Percentiles rank a stretch among this genome's conserved stretches.
phyloP scores from a whole-genome alignment of 345 rosid genomes.

The Rhodomyrtus tomentosa region DNA sequence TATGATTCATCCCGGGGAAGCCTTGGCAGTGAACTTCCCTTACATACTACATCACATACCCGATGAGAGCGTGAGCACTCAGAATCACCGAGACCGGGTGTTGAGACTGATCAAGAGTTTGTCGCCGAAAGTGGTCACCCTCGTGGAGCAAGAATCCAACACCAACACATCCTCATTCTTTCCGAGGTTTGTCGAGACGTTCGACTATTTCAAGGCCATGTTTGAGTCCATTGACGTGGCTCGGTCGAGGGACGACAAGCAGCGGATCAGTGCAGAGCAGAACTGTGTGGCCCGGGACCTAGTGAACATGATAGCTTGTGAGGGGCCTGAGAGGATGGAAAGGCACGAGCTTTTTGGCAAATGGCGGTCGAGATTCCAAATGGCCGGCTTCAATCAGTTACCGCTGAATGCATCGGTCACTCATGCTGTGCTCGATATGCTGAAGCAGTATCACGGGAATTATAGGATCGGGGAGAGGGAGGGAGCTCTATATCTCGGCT shows the following conservation, averaged over 20 bases:
- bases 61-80: constrained; percentile 6
- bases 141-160: constrained; percentile 8
- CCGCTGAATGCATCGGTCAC: background rate
- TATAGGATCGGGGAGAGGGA: background rate
- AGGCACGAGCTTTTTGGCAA: constrained; percentile 2
- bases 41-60: constrained; percentile 4
- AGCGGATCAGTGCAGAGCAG: background rate
- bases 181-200: background rate
- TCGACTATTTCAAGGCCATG: constrained; percentile 3
- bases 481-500: constrained; percentile 1
- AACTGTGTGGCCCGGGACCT: constrained; percentile 8
- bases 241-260: background rate
- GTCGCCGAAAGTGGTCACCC: constrained; percentile 1
- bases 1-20: background rate
- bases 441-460: background rate
- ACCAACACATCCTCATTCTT: constrained; percentile 5
- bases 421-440: background rate
- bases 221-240: constrained; percentile 1
- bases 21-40: constrained; percentile 1
- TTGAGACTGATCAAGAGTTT: constrained; percentile 2
- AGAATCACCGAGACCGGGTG: constrained; percentile 6
- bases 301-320: constrained; percentile 8
- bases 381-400: background rate
- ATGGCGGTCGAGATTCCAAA: constrained; percentile 1
- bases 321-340: constrained; percentile 3